phyloP scores from a whole-genome alignment of 768 basidiomycete species.

The Leucocoprinus sp. region DNA sequence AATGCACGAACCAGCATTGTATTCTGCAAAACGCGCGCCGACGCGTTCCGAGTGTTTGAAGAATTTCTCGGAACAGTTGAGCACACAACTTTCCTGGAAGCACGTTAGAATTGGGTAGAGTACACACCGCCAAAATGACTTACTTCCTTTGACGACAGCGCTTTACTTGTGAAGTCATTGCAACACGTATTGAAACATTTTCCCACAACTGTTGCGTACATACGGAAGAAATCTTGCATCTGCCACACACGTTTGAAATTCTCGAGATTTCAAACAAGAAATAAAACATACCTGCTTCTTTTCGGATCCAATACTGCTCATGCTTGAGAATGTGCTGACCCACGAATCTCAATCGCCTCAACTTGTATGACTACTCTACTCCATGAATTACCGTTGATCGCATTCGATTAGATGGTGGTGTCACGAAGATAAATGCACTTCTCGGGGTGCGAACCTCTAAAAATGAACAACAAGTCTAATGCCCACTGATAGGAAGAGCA shows the following conservation, averaged over 20 bases:
- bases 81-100: constrained; percentile 75
- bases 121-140: neutral
- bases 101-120: constrained; percentile 1
- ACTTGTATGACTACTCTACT: too few species aligned
- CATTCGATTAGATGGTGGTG: too few species aligned
- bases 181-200: constrained; percentile 93
- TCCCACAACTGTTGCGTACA: constrained; percentile 93
- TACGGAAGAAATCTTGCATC: constrained; percentile 98
- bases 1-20: constrained; percentile 79
- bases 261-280: neutral
- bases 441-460: too few species aligned
- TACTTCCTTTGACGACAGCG: constrained; percentile 90
- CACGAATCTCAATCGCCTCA: too few species aligned
- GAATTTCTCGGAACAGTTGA: constrained; percentile 97
- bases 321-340: too few species aligned
- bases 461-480: too few species aligned
- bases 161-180: constrained; percentile 95
- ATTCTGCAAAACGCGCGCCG: constrained; percentile 85
- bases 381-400: too few species aligned
- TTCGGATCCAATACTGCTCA: too few species aligned
- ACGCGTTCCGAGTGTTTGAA: constrained; percentile 93
- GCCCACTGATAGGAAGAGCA: too few species aligned
- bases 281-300: constrained; percentile 75
- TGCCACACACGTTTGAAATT: constrained; percentile 23
- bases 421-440: too few species aligned